Conservation (phyloP, 1,284 basidiomycete genomes). For the Athelia psychrophila region DNA sequence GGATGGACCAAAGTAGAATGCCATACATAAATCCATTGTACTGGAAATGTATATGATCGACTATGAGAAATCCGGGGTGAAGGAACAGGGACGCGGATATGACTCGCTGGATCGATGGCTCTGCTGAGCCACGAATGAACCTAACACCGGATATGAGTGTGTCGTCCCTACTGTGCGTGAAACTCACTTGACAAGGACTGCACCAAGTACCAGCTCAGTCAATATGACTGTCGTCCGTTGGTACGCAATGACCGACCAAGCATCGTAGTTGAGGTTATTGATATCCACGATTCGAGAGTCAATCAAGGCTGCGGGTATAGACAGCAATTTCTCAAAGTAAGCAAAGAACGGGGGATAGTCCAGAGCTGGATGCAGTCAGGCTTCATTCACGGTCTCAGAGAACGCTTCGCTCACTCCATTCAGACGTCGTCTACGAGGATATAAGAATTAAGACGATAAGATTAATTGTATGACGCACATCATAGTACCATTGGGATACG, state of each 20-base stretch:
- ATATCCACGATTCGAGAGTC: conserved; percentile 80
- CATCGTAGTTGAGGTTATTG: conserved; percentile 76
- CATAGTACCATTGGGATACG: conserved; percentile 89
- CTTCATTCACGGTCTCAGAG: conserved; percentile 1
- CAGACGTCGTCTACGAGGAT: conserved; percentile 73
- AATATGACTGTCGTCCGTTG: conserved; percentile 86
- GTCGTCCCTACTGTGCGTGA: neutral
- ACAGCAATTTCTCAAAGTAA: conserved; percentile 88
- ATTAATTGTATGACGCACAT: conserved; percentile 51
- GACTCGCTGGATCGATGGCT: conserved; percentile 63
- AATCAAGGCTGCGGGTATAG: conserved; percentile 76
- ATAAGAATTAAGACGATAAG: conserved; percentile 10
- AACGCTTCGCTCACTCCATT: conserved; percentile 76
- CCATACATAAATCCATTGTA: conserved; percentile 97
- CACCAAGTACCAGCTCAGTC: conserved; percentile 83
- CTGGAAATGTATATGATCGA: conserved; percentile 97
- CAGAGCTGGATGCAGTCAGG: conserved; percentile 48
- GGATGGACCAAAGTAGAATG: conserved; percentile 88
- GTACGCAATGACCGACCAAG: conserved; percentile 80
- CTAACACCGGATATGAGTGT: conserved; percentile 32
- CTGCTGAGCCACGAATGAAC: conserved; percentile 65
- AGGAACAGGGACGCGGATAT: conserved; percentile 84
- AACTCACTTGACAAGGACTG: conserved; percentile 67
- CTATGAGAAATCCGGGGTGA: conserved; percentile 91
- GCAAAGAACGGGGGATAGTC: conserved; percentile 97